A percentile compares a stretch with the other conserved stretches of the same genome.
Evolutionary conservation across 2,329 filamentous ascomycete genomes (phyloP).

Genomic region (Macroventuria anomochaeta): DNA sequence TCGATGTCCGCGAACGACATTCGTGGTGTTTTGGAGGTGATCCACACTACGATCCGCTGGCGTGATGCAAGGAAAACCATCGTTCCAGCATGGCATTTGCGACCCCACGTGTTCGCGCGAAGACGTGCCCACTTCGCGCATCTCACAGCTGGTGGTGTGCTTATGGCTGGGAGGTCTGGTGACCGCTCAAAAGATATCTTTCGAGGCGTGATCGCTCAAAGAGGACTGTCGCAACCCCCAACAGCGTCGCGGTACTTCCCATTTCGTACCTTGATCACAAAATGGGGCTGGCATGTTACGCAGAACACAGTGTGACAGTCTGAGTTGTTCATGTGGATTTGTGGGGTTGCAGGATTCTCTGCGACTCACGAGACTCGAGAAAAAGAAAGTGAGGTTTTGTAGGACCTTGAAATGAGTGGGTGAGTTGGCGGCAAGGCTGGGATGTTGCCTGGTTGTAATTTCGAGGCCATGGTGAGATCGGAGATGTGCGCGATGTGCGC

Average conservation of each 20-base stretch:
- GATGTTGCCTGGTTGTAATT: slow-evolving; percentile 13
- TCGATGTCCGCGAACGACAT: neutral
- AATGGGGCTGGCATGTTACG: slow-evolving; percentile 14
- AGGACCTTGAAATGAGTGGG: slow-evolving; percentile 12
- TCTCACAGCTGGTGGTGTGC: slow-evolving; percentile 3
- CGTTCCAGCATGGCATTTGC: slow-evolving; percentile 12
- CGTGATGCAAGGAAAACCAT: slow-evolving; percentile 16
- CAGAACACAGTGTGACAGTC: slow-evolving; percentile 14
- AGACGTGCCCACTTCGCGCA: slow-evolving; percentile 17
- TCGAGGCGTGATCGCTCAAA: slow-evolving; percentile 8
- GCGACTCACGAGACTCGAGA: slow-evolving; percentile 11
- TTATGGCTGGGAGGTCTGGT: slow-evolving; percentile 15
- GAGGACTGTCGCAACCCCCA: slow-evolving; percentile 1
- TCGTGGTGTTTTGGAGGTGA: slow-evolving; percentile 11
- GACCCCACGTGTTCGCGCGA: slow-evolving; percentile 20
- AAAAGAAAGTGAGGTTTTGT: slow-evolving; percentile 9
- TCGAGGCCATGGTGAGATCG: slow-evolving; percentile 11
- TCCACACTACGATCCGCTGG: slow-evolving; percentile 12
- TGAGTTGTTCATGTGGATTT: slow-evolving; percentile 13
- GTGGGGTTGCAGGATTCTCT: slow-evolving; percentile 3
- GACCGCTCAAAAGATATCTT: neutral
- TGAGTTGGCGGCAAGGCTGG: slow-evolving; percentile 11
- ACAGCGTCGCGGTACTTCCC: slow-evolving; percentile 4
- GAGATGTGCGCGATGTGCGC: slow-evolving; percentile 12
- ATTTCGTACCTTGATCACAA: slow-evolving; percentile 1